Evolutionary conservation across 2,329 filamentous ascomycete genomes (phyloP).

Genomic region (Neurospora sp.): DNA sequence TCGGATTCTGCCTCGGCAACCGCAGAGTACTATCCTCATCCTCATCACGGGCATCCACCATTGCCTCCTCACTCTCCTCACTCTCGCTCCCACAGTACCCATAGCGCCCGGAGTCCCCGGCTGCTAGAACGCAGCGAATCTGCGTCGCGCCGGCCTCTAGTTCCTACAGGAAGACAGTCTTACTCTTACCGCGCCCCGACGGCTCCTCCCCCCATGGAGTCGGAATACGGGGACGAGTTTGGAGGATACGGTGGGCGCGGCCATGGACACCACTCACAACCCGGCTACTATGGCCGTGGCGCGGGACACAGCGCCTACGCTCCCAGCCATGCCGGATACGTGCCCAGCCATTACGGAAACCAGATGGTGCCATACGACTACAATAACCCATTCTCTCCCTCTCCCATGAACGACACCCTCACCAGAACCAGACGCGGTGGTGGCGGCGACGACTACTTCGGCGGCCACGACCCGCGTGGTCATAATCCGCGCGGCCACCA

Average conservation of each 20-base stretch:
- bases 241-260: neutral
- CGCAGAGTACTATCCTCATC: conserved; percentile 24
- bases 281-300: conserved; percentile 11
- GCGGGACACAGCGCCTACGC: conserved; percentile 26
- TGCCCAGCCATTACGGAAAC: conserved; percentile 27
- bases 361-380: conserved; percentile 39
- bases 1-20: conserved; percentile 47
- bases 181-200: conserved; percentile 25
- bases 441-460: conserved; percentile 32
- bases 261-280: conserved; percentile 1
- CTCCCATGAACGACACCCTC: conserved; percentile 26
- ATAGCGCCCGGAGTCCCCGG: conserved; percentile 14
- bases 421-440: neutral
- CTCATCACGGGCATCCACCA: conserved; percentile 2
- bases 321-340: conserved; percentile 38
- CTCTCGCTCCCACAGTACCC: neutral
- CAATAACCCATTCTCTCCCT: conserved; percentile 31
- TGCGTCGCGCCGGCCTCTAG: conserved; percentile 27
- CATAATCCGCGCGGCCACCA: conserved; percentile 24
- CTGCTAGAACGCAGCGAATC: conserved; percentile 25
- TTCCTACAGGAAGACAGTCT: conserved; percentile 25
- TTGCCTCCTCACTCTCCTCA: neutral
- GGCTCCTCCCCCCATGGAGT: conserved; percentile 27
- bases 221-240: neutral
- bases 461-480: conserved; percentile 9